Percentiles rank a stretch among this genome's conserved stretches.
These are phyloP conservation scores for Lactarius psammicola DNA, from an alignment of 768 basidiomycete species.

Conservation along the genomic window DNA sequence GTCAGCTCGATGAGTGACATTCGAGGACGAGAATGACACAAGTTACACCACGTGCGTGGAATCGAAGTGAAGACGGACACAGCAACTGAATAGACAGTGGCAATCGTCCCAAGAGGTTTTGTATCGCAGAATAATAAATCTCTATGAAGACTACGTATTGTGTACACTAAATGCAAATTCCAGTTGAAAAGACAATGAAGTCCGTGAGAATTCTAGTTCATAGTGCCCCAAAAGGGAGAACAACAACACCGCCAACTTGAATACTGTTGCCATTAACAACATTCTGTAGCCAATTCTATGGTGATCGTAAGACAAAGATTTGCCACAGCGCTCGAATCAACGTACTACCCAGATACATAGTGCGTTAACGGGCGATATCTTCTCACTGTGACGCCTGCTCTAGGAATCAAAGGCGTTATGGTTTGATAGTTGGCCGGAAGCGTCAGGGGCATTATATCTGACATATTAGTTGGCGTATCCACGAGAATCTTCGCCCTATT, in stretches of 20 bases:
- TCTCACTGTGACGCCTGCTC: constrained; percentile 18
- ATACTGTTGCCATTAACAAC: neutral
- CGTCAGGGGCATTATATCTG: constrained; percentile 19
- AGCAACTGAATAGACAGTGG: neutral
- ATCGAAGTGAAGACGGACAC: too few relatives aligned
- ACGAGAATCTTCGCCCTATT: constrained; percentile 19
- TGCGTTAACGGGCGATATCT: constrained; percentile 23
- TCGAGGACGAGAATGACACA: neutral
- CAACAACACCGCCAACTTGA: neutral
- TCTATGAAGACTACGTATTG: neutral
- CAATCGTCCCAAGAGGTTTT: neutral
- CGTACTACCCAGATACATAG: constrained; percentile 22
- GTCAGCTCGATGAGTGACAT: constrained; percentile 74
- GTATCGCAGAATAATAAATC: neutral
- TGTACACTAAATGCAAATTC: neutral
- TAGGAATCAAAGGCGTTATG: constrained; percentile 17
- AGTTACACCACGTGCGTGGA: neutral
- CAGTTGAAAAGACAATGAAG: neutral
- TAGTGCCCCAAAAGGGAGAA: neutral
- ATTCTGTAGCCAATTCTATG: neutral
- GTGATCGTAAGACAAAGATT: constrained; percentile 1
- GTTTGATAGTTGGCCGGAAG: constrained; percentile 21
- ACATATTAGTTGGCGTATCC: constrained; percentile 20
- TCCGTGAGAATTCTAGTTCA: neutral
- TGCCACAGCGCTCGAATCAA: neutral